These are phyloP conservation scores for Cochlearia excelsa DNA, from an alignment of 345 rosid species.

Conservation along the genomic window DNA sequence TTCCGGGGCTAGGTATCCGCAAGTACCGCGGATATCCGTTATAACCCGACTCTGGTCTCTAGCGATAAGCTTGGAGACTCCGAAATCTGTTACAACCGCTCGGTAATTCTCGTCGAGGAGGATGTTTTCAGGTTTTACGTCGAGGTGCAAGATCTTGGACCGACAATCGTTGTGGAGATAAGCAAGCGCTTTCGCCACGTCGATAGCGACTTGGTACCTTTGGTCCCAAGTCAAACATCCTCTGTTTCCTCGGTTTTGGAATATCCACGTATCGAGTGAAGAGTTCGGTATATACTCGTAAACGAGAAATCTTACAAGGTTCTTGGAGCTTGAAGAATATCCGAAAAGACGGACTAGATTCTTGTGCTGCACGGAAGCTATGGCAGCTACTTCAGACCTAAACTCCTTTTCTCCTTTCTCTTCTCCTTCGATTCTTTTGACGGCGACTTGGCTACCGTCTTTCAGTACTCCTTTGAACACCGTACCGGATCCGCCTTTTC, in stretches of 20 bases:
- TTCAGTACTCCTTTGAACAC: slow-evolving; percentile 61
- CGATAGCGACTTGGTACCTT: slow-evolving; percentile 59
- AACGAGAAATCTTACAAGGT: slow-evolving; percentile 49
- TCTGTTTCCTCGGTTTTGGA: slow-evolving; percentile 31
- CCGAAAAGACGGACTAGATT: slow-evolving; percentile 64
- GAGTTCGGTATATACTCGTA: slow-evolving; percentile 64
- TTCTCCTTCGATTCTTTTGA: slow-evolving; percentile 59
- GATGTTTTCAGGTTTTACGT: slow-evolving; percentile 70
- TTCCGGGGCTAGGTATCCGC: slow-evolving; percentile 70
- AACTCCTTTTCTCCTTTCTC: slow-evolving; percentile 64
- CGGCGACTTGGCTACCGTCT: slow-evolving; percentile 61
- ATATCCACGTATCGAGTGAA: slow-evolving; percentile 68
- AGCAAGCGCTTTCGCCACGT: slow-evolving; percentile 61
- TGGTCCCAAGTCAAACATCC: slow-evolving; percentile 73
- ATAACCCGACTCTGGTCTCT: slow-evolving; percentile 57
- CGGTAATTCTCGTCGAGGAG: slow-evolving; percentile 53
- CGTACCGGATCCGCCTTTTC: slow-evolving; percentile 60
- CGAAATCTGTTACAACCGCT: slow-evolving; percentile 59
- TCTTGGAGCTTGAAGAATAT: slow-evolving; percentile 35
- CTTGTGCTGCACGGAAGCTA: slow-evolving; percentile 68
- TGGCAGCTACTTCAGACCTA: slow-evolving; percentile 65
- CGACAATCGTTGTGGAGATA: slow-evolving; percentile 80
- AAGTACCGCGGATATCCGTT: slow-evolving; percentile 65
- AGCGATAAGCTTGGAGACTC: slow-evolving; percentile 59
- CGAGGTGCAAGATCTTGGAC: slow-evolving; percentile 59